phyloP scores from a whole-genome alignment of 306 rosid genomes.

The Luffa aegyptiaca region DNA sequence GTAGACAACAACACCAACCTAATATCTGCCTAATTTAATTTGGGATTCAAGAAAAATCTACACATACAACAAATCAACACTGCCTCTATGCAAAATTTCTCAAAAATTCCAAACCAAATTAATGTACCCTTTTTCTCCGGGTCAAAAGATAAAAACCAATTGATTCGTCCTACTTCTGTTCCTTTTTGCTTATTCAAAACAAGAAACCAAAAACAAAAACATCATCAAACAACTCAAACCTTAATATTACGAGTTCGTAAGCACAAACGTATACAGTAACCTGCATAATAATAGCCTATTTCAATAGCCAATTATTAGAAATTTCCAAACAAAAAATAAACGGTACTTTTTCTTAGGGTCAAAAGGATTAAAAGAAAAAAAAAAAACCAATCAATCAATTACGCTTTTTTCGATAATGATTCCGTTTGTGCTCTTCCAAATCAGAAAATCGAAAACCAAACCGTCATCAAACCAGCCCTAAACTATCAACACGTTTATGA shows the following conservation, averaged over 20 bases:
- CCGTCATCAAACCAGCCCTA: neutral
- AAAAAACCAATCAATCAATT: neutral
- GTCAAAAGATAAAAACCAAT: neutral
- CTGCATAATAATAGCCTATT: neutral
- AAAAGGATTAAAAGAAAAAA: neutral
- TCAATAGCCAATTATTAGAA: neutral
- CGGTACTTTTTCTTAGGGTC: neutral
- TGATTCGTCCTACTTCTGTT: no score
- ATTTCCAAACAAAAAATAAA: neutral
- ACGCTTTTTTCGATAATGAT: neutral
- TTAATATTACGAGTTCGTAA: neutral
- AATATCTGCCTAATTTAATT: constrained; percentile 7
- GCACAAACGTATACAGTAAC: neutral
- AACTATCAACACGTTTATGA: neutral
- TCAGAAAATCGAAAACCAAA: neutral
- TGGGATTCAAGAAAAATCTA: neutral
- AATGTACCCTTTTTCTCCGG: neutral
- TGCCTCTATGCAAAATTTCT: neutral
- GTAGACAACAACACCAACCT: constrained; percentile 2
- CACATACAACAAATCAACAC: neutral
- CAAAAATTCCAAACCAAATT: neutral
- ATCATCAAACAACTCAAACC: no score
- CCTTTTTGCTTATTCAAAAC: no score
- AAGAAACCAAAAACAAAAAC: no score
- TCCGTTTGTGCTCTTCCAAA: neutral